Conservation (phyloP, 2,329 filamentous ascomycete genomes). For the Alternaria angustiovoidea region DNA sequence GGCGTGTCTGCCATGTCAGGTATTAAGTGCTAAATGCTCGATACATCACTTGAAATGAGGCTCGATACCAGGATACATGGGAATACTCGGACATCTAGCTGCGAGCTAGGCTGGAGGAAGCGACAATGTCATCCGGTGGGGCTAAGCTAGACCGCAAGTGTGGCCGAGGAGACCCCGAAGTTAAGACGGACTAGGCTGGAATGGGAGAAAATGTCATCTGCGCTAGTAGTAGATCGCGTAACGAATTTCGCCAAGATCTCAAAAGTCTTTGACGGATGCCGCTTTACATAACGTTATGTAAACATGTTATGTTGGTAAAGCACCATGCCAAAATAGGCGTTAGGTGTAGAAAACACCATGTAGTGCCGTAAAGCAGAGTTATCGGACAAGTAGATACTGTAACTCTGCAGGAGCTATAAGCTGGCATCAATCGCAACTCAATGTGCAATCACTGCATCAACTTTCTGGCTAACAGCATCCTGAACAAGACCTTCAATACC, state of each 20-base stretch:
- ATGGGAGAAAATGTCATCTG: conserved; percentile 3
- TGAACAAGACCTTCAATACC: too few relatives aligned
- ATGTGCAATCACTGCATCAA: background rate
- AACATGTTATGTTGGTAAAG: too few relatives aligned
- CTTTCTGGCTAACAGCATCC: background rate
- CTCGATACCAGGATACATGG: too few relatives aligned
- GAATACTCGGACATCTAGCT: background rate
- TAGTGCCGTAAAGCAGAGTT: too few relatives aligned
- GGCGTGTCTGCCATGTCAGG: too few relatives aligned
- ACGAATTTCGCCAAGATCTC: background rate
- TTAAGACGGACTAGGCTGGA: background rate
- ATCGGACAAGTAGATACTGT: too few relatives aligned
- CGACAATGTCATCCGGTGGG: background rate
- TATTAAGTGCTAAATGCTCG: background rate
- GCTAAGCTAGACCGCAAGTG: background rate
- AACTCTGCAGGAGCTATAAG: too few relatives aligned
- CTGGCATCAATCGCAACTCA: too few relatives aligned
- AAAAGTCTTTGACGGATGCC: too few relatives aligned
- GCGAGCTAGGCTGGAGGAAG: background rate
- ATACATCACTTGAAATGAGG: background rate
- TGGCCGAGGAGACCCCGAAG: background rate
- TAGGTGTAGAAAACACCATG: too few relatives aligned
- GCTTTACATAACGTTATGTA: too few relatives aligned
- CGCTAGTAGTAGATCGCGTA: background rate
- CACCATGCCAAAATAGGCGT: too few relatives aligned